Conservation (phyloP, 2,329 filamentous ascomycete genomes). For the Pseudogymnoascus sp. region DNA sequence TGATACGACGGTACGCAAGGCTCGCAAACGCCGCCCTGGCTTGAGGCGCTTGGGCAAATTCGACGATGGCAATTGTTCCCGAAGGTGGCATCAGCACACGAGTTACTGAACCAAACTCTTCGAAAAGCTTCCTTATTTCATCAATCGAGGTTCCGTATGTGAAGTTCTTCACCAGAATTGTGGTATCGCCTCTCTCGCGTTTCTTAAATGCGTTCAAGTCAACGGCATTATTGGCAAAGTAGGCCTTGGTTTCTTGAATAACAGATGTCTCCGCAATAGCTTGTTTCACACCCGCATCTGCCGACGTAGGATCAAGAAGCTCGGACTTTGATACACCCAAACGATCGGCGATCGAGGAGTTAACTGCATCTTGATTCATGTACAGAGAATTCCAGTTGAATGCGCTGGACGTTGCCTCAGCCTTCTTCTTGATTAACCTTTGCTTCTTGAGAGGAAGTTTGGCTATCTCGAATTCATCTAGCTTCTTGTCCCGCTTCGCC, state of each 20-base stretch:
- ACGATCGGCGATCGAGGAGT: slow-evolving; percentile 77
- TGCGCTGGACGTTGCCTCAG: slow-evolving; percentile 64
- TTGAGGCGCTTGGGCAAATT: slow-evolving; percentile 71
- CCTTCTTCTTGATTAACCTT: slow-evolving; percentile 77
- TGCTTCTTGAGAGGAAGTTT: slow-evolving; percentile 94
- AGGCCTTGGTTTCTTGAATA: slow-evolving; percentile 92
- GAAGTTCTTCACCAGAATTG: slow-evolving; percentile 92
- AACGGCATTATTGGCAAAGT: slow-evolving; percentile 79
- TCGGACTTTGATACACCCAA: slow-evolving; percentile 87
- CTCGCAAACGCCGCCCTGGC: slow-evolving; percentile 76
- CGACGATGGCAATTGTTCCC: slow-evolving; percentile 87
- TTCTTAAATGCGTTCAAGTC: slow-evolving; percentile 88
- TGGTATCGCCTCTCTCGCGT: slow-evolving; percentile 72
- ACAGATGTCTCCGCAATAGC: slow-evolving; percentile 92
- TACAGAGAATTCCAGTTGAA: slow-evolving; percentile 99
- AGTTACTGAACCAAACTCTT: slow-evolving; percentile 74
- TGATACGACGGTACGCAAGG: slow-evolving; percentile 82
- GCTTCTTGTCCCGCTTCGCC: slow-evolving; percentile 68
- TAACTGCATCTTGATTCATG: slow-evolving; percentile 93
- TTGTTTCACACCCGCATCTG: slow-evolving; percentile 91
- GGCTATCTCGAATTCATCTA: slow-evolving; percentile 83
- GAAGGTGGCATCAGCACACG: slow-evolving; percentile 85
- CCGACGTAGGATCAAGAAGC: slow-evolving; percentile 87
- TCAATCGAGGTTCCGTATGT: slow-evolving; percentile 72
- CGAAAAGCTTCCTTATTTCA: slow-evolving; percentile 73